Conservation (phyloP, 2,329 filamentous ascomycete genomes). For the Knufia fluminis region DNA sequence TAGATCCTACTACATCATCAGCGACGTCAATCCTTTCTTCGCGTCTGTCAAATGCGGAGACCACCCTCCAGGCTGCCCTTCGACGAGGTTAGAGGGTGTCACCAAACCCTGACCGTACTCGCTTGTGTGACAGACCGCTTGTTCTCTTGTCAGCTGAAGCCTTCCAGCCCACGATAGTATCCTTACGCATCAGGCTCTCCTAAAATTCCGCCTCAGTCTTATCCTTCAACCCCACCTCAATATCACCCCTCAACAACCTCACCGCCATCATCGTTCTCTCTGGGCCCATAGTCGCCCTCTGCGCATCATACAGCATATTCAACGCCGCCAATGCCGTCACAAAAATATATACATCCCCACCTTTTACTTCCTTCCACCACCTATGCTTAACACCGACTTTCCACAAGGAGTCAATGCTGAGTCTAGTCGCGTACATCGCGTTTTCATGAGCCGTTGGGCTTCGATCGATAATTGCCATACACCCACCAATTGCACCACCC, state of each 20-base stretch:
- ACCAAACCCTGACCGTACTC: too few relatives aligned
- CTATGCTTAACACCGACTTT: conserved; percentile 87
- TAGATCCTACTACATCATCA: too few relatives aligned
- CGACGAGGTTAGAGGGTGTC: too few relatives aligned
- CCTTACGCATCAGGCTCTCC: too few relatives aligned
- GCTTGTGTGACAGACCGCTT: too few relatives aligned
- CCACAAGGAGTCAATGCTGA: conserved; percentile 77
- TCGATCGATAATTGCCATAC: conserved; percentile 73
- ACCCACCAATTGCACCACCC: conserved; percentile 72
- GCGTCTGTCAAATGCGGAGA: neutral
- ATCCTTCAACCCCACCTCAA: conserved; percentile 18
- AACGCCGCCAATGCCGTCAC: conserved; percentile 59
- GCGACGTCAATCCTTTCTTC: too few relatives aligned
- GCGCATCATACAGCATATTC: conserved; percentile 20
- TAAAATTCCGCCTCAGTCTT: neutral
- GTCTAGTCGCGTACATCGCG: conserved; percentile 69
- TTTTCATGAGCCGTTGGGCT: conserved; percentile 42
- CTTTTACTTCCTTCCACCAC: conserved; percentile 74
- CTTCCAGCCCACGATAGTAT: too few relatives aligned
- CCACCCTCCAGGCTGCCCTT: neutral
- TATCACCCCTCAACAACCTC: conserved; percentile 21
- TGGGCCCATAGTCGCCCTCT: conserved; percentile 13
- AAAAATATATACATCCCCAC: conserved; percentile 78
- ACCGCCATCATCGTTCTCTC: conserved; percentile 17
- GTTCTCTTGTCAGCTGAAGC: too few relatives aligned